These are phyloP conservation scores for Pyrenochaeta sp. DNA, from an alignment of 2,329 filamentous ascomycete genomes.

Conservation along the genomic window DNA sequence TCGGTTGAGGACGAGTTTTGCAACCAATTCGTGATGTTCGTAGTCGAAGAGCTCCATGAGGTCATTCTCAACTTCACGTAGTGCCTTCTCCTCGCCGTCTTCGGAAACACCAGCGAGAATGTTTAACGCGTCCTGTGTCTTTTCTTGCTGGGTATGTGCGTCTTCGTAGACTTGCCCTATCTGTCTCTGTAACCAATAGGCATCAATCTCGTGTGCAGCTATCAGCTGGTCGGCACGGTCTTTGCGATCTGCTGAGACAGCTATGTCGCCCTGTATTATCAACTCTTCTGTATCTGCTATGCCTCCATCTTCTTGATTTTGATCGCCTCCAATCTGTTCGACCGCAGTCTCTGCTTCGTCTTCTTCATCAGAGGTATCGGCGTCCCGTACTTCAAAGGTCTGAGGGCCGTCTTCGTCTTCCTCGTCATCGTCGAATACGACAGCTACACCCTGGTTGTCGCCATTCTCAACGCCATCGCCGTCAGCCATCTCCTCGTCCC, in stretches of 20 bases:
- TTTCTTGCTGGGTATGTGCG: slow-evolving; percentile 91
- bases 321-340: slow-evolving; percentile 63
- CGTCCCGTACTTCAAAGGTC: slow-evolving; percentile 85
- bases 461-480: slow-evolving; percentile 75
- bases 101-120: slow-evolving; percentile 80
- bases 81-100: slow-evolving; percentile 81
- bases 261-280: slow-evolving; percentile 76
- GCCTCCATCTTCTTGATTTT: slow-evolving; percentile 59
- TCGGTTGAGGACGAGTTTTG: slow-evolving; percentile 88
- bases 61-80: slow-evolving; percentile 97
- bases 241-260: slow-evolving; percentile 49
- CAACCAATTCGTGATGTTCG: slow-evolving; percentile 91
- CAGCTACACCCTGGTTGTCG: slow-evolving; percentile 94
- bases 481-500: slow-evolving; percentile 70
- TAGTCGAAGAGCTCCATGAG: slow-evolving; percentile 99
- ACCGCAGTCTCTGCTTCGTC: slow-evolving; percentile 71
- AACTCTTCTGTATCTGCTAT: slow-evolving; percentile 75
- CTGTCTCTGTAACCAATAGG: slow-evolving; percentile 95
- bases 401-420: slow-evolving; percentile 77
- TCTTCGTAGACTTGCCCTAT: slow-evolving; percentile 89
- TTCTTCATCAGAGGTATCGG: slow-evolving; percentile 80
- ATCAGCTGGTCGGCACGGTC: slow-evolving; percentile 66
- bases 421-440: slow-evolving; percentile 94
- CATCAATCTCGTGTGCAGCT: slow-evolving; percentile 89
- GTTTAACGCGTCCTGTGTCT: slow-evolving; percentile 83